Evolutionary conservation across 202 grass and related monocot genomes (phyloP).

Genomic region (Zoysia matrella): DNA sequence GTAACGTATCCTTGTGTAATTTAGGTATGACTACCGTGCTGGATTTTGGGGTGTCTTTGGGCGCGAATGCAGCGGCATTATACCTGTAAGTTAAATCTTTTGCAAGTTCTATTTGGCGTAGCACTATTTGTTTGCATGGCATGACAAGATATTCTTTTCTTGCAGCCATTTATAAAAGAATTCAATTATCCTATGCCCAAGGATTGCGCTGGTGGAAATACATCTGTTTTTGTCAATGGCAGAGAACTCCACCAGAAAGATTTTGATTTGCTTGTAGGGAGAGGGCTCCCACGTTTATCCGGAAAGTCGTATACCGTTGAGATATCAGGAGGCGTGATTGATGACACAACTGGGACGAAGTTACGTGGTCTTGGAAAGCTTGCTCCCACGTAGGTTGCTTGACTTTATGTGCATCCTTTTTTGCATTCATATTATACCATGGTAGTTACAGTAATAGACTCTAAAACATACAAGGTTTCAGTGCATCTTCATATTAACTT

Average conservation of each 20-base stretch:
- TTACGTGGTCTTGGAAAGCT: conserved; percentile 79
- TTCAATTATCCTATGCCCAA: conserved; percentile 72
- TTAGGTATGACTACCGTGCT: conserved; percentile 88
- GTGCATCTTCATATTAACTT: neutral
- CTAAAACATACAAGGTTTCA: neutral
- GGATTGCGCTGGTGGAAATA: conserved; percentile 70
- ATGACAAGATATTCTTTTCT: conserved; percentile 19
- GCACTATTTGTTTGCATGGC: neutral
- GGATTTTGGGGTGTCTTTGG: conserved; percentile 99
- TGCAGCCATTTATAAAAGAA: conserved; percentile 89
- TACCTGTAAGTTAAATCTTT: conserved; percentile 71
- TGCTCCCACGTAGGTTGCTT: conserved; percentile 88
- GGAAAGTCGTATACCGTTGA: conserved; percentile 75
- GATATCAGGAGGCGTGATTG: conserved; percentile 75
- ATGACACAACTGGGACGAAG: conserved; percentile 61
- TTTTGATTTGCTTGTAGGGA: conserved; percentile 74
- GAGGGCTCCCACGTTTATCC: conserved; percentile 64
- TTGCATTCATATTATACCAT: neutral
- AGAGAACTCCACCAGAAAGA: conserved; percentile 96
- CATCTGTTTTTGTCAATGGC: conserved; percentile 76
- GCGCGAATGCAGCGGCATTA: conserved; percentile 79
- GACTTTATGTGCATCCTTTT: neutral
- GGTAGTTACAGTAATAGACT: too few relatives aligned
- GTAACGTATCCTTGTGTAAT: conserved; percentile 35
- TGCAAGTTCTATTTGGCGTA: neutral